Evolutionary conservation across 306 rosid species (phyloP), one percentile per base, ranked within the genome.

Genomic region (Lathyrus tuberosus): DNA sequence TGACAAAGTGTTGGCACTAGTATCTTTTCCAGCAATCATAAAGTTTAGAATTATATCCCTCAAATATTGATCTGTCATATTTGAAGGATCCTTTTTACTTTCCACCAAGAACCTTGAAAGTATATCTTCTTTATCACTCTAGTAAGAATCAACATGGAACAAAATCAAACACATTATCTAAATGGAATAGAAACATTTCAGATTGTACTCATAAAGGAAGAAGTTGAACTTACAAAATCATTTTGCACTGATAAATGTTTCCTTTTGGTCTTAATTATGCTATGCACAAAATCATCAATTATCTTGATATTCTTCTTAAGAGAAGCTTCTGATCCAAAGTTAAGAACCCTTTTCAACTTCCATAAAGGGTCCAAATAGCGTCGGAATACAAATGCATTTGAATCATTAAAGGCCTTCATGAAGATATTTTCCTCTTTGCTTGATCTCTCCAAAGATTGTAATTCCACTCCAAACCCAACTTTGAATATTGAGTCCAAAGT

Each of bases 381-480:
- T 91, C 89, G 65, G 72, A 63, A 83, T 11, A 66, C 57, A 61
- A 74, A 77, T 70, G 89, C 91, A 75, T 75, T 85, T 10, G 97
- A 83, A 3, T 91, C 91, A 69, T 91, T 95, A 53, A 88, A 88
- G 26, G 91, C 96, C 57, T 85, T 82, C 86, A 84, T 82, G 76
- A 91, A 91, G 2, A 66, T 81, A 42, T 2, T 68, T 43, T 85
- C 88, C 14, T 82, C 83, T 72, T 84, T 85, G 67, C 69, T 87
- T 71, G 88, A 78, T 16, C 82, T 87, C 65, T 85, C 96, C 57
- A 87, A 66, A 82, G 89, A 88, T 65, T 88, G 74, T 72, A 89
- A 64, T 13, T 91, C 93, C 16, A 84, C 83, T 67, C 97, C 97
- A 72, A 91, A 91, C 53, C 94, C 96, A 62, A 91, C 97, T 82